A percentile compares a stretch with the other conserved stretches of the same genome.
phyloP scores from a whole-genome alignment of 345 rosid species.

The Salix udensis region DNA sequence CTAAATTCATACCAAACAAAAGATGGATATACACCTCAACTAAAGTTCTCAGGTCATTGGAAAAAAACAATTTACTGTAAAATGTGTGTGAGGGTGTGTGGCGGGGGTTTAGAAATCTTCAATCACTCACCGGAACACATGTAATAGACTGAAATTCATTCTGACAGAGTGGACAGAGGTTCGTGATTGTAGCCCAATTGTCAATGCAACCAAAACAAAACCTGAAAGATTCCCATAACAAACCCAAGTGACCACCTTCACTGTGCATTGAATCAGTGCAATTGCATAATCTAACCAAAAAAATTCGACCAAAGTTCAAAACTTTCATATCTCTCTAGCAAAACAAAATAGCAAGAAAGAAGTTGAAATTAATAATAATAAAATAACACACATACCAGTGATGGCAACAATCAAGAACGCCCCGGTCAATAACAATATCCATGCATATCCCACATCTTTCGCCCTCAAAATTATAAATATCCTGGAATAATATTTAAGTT shows the following conservation, averaged over 20 bases:
- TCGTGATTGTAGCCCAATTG: conserved; percentile 95
- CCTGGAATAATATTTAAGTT: conserved; percentile 29
- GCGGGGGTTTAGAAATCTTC: neutral
- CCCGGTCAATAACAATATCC: conserved; percentile 92
- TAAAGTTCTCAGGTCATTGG: neutral
- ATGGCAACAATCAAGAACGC: conserved; percentile 93
- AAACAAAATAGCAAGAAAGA: no score
- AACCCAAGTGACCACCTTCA: conserved; percentile 22
- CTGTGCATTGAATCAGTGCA: conserved; percentile 3
- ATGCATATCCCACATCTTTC: conserved; percentile 97
- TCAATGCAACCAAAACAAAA: conserved; percentile 98
- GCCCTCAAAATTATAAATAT: conserved; percentile 50
- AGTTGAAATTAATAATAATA: neutral
- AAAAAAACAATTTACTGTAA: neutral
- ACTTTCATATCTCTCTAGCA: neutral
- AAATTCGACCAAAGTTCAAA: neutral
- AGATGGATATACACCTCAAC: neutral
- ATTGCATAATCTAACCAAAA: neutral
- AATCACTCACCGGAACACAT: conserved; percentile 84
- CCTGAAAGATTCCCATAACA: conserved; percentile 47
- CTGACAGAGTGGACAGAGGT: conserved; percentile 97
- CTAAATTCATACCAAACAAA: conserved; percentile 1
- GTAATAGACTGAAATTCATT: conserved; percentile 92
- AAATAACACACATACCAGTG: conserved; percentile 57
- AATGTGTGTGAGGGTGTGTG: neutral